Base-by-base conservation (phyloP, 2,329 filamentous ascomycete species). In the Metarhizium sp. region DNA sequence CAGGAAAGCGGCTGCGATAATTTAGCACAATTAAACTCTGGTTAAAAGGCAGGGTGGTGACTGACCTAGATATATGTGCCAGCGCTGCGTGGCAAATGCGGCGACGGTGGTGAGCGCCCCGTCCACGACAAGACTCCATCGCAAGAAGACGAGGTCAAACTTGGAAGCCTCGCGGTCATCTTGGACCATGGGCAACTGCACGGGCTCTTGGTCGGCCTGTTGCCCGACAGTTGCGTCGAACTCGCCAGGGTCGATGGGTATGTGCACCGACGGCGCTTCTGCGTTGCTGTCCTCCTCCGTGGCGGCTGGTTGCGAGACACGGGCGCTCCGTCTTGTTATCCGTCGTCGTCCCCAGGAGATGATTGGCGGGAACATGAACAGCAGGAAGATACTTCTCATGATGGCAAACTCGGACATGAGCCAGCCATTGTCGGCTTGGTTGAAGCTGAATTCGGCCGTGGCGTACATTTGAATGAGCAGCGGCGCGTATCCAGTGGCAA, bases 401-500 rank as follows among this genome's bases (percentile, higher is more conserved):
- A 79, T 71, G 0, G 78, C 75, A 61, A 78, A 81, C 53, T 75
- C 77, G 0, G 78, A 77, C 75, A 82, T 81, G 46, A 83, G 72
- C 66, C 72, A 78, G 6, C 79, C 79, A 55, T 83, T 83, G 53
- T 81, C 73, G 0, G 69, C 73, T n/a, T 80, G 80, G 50, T 71
- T 70, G 56, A 83, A 84, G 56, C 73, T 70, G 58, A 82, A 83
- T 0, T 70, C 71, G 1, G 79, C 75, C 0, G 80, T 82, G 2
- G 78, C 78, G 55, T 82, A 83, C 73, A 83, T 76, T 58, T 83
- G 80, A 36, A 83, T 75, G 0, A 89, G 69, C 0, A 81, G 73
- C 0, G 83, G 81, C 0, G 85, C 84, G 55, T 87, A 89, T 2
- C 83, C 84, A 0, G 86, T 88, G 0, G 86, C 85, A 2, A 88